Evolutionary conservation across 371 early-diverging fungal species (phyloP), one percentile per base, ranked within the genome.

Genomic region (Gilbertella persicaria): DNA sequence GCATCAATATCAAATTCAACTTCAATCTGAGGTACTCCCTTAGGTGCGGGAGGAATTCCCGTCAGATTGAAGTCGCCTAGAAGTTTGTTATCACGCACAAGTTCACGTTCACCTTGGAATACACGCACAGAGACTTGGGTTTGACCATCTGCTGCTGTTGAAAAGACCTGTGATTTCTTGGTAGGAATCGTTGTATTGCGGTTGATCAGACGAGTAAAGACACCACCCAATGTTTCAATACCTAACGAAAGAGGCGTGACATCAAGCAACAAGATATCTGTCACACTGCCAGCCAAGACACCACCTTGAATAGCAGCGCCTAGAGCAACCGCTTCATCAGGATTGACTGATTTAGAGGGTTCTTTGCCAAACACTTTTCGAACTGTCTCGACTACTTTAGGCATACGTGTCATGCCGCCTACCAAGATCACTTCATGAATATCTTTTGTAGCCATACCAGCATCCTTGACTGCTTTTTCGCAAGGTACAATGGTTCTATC

Each of bases 241-340:
- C 99, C 99, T 39, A 99, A 90, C 26, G 98, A 97, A 28, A 99
- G 84, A 13, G 99, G 98, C 20, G 96, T 95, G 51, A 99, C 99
- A 80, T 99, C 99, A 44, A 99, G 79, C 45, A 99, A 79, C 23
- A 99, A 82, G 38, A 98, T 88, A 71, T 96, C 93, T 25, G 94
- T 91, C 40, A 98, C 95, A 44, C 92, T 89, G 54, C 99, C 99
- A 46, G 95, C 88, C 33, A 99, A 73, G 36, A 99, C 97, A 76
- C 98, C 99, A 64, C 96, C 99, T 63, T 99, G 99, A 60, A 99
- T 90, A 47, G 99, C 96, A 48, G 99, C 99, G 64, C 99, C 99
- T 59, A 95, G 88, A 45, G 99, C 99, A 23, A 99, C 99, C 33
- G 99, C 99, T 74, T 99, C 99, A 69, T 99, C 99, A 19, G 99